These are phyloP conservation scores for Neckera pumila DNA, from an alignment of 225 moss, liverwort and hornwort genomes.

Conservation along the genomic window DNA sequence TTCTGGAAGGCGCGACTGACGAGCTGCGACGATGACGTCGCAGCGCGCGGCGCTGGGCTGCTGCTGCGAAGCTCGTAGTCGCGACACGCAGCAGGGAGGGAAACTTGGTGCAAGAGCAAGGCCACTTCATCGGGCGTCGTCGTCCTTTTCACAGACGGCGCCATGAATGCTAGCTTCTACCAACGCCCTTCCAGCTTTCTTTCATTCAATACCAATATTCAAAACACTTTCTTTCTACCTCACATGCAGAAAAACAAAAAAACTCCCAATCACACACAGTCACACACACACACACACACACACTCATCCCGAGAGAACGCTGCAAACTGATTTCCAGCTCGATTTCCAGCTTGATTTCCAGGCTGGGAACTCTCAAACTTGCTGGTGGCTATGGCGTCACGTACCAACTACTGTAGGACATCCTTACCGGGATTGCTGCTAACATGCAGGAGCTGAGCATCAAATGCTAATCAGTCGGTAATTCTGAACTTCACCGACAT, in stretches of 20 bases:
- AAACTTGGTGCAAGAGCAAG: constrained; percentile 29
- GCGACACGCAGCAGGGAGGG: constrained; percentile 30
- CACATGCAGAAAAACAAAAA: too few species aligned
- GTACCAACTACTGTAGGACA: neutral
- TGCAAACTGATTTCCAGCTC: too few species aligned
- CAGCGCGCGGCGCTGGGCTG: neutral
- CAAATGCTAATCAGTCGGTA: neutral
- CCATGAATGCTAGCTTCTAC: neutral
- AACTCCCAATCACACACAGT: neutral
- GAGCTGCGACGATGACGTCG: constrained; percentile 7
- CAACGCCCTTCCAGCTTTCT: neutral
- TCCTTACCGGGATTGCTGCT: neutral
- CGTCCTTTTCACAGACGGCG: neutral
- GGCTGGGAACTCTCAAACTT: neutral
- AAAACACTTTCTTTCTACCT: neutral
- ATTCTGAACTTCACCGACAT: neutral
- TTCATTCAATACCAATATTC: neutral
- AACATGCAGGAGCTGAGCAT: neutral
- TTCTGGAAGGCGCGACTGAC: constrained; percentile 33
- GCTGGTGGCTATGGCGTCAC: neutral
- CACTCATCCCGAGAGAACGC: neutral
- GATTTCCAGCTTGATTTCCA: too few species aligned
- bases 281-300: neutral
- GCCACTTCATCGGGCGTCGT: constrained; percentile 5
- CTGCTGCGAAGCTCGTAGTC: constrained; percentile 48